These are phyloP conservation scores for Dictyophora rubrovolvata DNA, from an alignment of 768 basidiomycete species.

Conservation along the genomic window DNA sequence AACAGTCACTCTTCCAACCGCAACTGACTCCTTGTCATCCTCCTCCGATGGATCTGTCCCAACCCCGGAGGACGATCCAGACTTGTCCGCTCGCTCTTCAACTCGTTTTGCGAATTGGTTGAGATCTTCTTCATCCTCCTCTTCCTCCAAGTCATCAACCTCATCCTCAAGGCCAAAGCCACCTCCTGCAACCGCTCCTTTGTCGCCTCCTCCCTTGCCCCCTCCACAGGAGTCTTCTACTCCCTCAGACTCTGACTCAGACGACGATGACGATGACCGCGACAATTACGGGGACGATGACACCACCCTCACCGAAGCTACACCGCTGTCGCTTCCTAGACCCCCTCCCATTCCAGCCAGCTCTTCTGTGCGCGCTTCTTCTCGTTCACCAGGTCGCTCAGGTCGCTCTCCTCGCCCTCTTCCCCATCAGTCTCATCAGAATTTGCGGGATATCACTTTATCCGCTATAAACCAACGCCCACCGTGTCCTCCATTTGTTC, in stretches of 20 bases:
- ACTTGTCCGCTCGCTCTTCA: background rate
- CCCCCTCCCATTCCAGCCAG: constrained; percentile 12
- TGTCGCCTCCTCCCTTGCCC: background rate
- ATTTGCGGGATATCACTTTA: constrained; percentile 6
- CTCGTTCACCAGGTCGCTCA: background rate
- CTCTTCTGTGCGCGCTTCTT: background rate
- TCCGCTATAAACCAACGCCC: background rate
- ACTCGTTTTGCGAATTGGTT: background rate
- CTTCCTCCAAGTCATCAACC: background rate
- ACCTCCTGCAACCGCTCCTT: background rate
- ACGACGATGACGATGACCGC: constrained; percentile 5
- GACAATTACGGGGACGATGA: constrained; percentile 2
- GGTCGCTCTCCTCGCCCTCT: background rate
- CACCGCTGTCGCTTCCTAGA: constrained; percentile 21
- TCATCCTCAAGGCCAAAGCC: background rate
- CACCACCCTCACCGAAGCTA: background rate
- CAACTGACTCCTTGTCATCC: background rate
- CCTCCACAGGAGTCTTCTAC: background rate
- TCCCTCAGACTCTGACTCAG: background rate
- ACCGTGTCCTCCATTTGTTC: constrained; percentile 36
- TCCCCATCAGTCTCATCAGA: constrained; percentile 1
- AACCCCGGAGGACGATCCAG: background rate
- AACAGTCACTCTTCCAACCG: background rate
- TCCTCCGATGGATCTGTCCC: constrained; percentile 1
- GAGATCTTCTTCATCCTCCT: background rate